A percentile compares a stretch with the other conserved stretches of the same genome.
Evolutionary conservation across 495 filamentous ascomycete species (phyloP).

Genomic region (Lepraria neglecta): DNA sequence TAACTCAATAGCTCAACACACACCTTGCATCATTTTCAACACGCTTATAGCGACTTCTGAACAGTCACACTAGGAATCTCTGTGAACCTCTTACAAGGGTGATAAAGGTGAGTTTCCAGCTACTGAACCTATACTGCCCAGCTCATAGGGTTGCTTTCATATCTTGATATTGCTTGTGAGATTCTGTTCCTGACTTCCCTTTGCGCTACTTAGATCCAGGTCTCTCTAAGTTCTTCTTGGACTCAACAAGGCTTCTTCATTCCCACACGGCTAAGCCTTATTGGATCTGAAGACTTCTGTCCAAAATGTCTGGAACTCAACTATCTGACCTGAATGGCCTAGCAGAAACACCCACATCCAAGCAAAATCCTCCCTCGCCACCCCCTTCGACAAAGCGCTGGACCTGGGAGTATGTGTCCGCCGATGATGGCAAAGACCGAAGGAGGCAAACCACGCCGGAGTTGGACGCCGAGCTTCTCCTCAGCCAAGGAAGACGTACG

Average conservation of each 20-base stretch:
- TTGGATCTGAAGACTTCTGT: too few relatives aligned
- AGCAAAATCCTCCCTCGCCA: background rate
- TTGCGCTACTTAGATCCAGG: too few relatives aligned
- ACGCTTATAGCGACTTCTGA: background rate
- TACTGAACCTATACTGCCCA: background rate
- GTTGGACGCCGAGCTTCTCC: background rate
- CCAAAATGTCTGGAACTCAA: too few relatives aligned
- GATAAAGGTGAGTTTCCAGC: background rate
- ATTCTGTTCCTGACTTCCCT: background rate
- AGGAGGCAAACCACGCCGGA: slow-evolving; percentile 4
- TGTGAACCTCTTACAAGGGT: background rate
- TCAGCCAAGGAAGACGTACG: background rate
- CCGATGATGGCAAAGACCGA: slow-evolving; percentile 4
- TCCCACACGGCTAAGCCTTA: too few relatives aligned
- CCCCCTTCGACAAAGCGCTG: slow-evolving; percentile 8
- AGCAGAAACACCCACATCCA: background rate
- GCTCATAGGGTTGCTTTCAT: background rate
- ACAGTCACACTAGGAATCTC: background rate
- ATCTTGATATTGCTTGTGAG: too few relatives aligned
- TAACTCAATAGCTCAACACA: too few relatives aligned
- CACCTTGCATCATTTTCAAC: too few relatives aligned
- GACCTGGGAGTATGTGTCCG: background rate
- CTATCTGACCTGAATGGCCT: too few relatives aligned
- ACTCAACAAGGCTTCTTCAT: too few relatives aligned
- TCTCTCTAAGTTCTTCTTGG: too few relatives aligned